Conservation (phyloP, 192 early-diverging fungal species). For the Entomortierella lignicola region DNA sequence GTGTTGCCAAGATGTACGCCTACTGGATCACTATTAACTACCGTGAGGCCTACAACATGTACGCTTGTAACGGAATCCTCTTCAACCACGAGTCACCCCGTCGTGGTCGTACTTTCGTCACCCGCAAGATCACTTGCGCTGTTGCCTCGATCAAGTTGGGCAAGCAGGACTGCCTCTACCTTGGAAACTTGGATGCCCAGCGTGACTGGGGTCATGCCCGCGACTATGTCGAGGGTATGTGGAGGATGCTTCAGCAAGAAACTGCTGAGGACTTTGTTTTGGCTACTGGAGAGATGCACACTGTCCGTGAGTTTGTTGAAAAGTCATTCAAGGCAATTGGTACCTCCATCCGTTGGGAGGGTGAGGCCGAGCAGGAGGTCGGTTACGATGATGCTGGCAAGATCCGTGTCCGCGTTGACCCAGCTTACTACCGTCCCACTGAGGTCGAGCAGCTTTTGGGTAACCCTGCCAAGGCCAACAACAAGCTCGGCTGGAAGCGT, state of each 20-base stretch:
- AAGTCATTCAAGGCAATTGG: slow-evolving; percentile 74
- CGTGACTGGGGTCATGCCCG: slow-evolving; percentile 87
- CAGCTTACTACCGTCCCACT: slow-evolving; percentile 81
- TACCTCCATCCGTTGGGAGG: slow-evolving; percentile 72
- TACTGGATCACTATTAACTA: slow-evolving; percentile 88
- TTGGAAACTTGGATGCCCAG: slow-evolving; percentile 84
- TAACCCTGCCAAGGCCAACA: slow-evolving; percentile 76
- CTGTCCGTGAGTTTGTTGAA: slow-evolving; percentile 79
- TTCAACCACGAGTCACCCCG: slow-evolving; percentile 86
- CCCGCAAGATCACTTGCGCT: slow-evolving; percentile 81
- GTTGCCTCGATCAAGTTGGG: slow-evolving; percentile 78
- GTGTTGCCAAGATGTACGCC: slow-evolving; percentile 84
- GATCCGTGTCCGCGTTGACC: slow-evolving; percentile 71
- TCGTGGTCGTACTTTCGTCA: slow-evolving; percentile 84
- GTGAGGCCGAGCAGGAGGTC: slow-evolving; percentile 66
- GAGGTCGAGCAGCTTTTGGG: slow-evolving; percentile 81
- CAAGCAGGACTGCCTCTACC: slow-evolving; percentile 74
- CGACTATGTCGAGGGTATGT: slow-evolving; percentile 86
- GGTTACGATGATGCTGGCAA: slow-evolving; percentile 64
- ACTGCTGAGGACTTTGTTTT: slow-evolving; percentile 78
- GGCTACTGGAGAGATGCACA: slow-evolving; percentile 85
- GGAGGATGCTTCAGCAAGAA: slow-evolving; percentile 86
- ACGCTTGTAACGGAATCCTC: slow-evolving; percentile 82
- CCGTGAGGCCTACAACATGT: slow-evolving; percentile 84
- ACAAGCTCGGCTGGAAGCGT: slow-evolving; percentile 29